These are phyloP conservation scores for Clathrus columnatus DNA, from an alignment of 768 basidiomycete species.

Conservation along the genomic window DNA sequence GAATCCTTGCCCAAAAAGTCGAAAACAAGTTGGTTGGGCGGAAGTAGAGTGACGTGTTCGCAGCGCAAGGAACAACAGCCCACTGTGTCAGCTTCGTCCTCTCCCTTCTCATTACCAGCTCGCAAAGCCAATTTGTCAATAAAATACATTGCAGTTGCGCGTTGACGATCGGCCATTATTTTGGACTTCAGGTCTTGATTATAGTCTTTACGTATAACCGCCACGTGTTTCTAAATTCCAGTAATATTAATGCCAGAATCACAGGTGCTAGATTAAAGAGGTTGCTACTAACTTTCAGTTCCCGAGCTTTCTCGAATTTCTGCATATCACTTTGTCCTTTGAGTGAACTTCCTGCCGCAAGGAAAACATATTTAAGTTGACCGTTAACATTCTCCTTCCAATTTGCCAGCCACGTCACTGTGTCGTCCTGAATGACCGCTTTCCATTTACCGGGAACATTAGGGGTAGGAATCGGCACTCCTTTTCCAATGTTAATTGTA, in stretches of 20 bases:
- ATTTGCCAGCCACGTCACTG: conserved; percentile 96
- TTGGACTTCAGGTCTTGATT: conserved; percentile 76
- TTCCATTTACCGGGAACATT: conserved; percentile 94
- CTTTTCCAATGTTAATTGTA: conserved; percentile 85
- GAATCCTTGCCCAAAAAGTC: conserved; percentile 99
- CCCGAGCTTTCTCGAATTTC: conserved; percentile 97
- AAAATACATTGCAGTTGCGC: conserved; percentile 99
- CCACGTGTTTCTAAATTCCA: conserved; percentile 67
- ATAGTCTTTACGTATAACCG: conserved; percentile 86
- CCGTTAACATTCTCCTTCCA: conserved; percentile 99
- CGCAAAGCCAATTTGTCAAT: conserved; percentile 95
- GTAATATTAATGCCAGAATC: conserved; percentile 1
- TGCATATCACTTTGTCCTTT: conserved; percentile 97
- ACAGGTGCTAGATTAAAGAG: background rate
- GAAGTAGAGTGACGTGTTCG: conserved; percentile 90
- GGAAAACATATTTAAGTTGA: conserved; percentile 94
- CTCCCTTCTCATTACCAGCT: conserved; percentile 99
- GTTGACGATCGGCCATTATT: conserved; percentile 89
- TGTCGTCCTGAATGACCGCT: conserved; percentile 80
- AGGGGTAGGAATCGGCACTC: conserved; percentile 67
- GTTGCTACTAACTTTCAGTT: conserved; percentile 65
- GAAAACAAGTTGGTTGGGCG: conserved; percentile 82
- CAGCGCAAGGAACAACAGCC: conserved; percentile 97
- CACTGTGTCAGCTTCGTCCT: conserved; percentile 98
- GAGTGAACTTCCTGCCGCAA: conserved; percentile 93